Base-by-base conservation (phyloP, 345 rosid species). In the Eucalyptus polyanthemos region DNA sequence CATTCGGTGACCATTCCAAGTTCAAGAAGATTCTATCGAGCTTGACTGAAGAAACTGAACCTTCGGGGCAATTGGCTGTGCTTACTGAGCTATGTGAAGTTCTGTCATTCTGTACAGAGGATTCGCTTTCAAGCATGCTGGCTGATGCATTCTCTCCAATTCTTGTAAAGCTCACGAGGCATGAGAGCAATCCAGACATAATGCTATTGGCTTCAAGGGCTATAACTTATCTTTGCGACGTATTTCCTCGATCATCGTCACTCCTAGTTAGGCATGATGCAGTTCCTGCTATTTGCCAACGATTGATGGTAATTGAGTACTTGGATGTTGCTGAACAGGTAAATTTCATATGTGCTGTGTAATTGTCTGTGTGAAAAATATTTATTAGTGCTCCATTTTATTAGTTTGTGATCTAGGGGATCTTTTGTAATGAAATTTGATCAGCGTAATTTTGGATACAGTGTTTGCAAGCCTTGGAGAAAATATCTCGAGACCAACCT, bases 401-500 rank as follows among this genome's bases (percentile, higher is more conserved):
- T 54, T 87, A 11, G 31, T 42, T 86, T 87, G 88, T 22, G 42
- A 51, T 69, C 44, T 60, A 47, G 40, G 80, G 49, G 29, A 72
- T 51, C 25, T 19, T 49, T 50, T 87, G 19, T 83, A 58, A 88
- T n/a, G 51, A 65, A n/a, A 89, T 87, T 44, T 87, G 87, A 19
- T n/a, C 9, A 12, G 27, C 87, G 14, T 50, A 13, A 50, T 81
- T 88, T 86, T 83, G 86, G 17, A 50, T 92, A 37, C 88, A 98
- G 99, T 97, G 99, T 93, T 92, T 98, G 95, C 99, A 98, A 97
- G 99, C 99, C 89, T 93, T 98, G 94, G 98, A 96, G 94, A 98
- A 98, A 93, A 95, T 98, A 87, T 97, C 99, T 65, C 95, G 94
- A 56, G 98, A 96, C 89, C 96, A 98, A 91, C 98, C 99, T 25